Evolutionary conservation across 495 filamentous ascomycete species (phyloP).

Genomic region (Xylaria acuta): DNA sequence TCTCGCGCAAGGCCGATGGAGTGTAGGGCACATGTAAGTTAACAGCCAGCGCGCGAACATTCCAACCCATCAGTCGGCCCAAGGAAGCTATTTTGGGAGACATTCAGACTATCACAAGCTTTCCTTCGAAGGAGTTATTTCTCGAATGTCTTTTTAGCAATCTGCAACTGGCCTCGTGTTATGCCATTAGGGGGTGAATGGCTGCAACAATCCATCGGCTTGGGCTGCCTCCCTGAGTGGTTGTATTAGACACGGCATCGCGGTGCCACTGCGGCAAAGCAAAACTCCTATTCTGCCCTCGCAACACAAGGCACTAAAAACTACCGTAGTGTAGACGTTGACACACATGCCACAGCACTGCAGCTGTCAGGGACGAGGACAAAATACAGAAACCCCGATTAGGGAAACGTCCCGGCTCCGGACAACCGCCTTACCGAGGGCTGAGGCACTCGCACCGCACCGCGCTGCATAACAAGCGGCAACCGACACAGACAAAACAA

Average conservation of each 20-base stretch:
- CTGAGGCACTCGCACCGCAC: slow-evolving; percentile 9
- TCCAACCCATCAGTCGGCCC: background rate
- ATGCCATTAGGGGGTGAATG: background rate
- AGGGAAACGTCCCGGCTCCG: background rate
- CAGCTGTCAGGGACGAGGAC: background rate
- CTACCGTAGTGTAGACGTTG: background rate
- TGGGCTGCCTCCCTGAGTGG: slow-evolving; percentile 2
- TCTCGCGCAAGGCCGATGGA: slow-evolving; percentile 28
- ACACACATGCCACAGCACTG: background rate
- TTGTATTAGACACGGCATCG: background rate
- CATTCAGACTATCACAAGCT: slow-evolving; percentile 4
- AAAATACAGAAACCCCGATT: background rate
- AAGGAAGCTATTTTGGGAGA: slow-evolving; percentile 21
- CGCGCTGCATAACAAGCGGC: slow-evolving; percentile 1
- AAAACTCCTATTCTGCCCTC: background rate
- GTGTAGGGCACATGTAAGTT: slow-evolving; percentile 20
- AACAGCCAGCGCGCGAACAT: slow-evolving; percentile 3
- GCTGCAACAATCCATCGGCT: slow-evolving; percentile 11
- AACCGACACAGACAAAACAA: background rate
- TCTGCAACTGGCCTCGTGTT: slow-evolving; percentile 10
- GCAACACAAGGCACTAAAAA: background rate
- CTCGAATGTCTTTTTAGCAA: slow-evolving; percentile 11
- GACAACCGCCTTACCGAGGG: slow-evolving; percentile 13
- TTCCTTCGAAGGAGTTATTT: background rate
- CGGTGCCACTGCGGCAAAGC: slow-evolving; percentile 11